Percentiles rank a stretch among this genome's conserved stretches.
These are phyloP conservation scores for Gigaspora rosea DNA, from an alignment of 192 early-diverging fungal species.

Conservation along the genomic window DNA sequence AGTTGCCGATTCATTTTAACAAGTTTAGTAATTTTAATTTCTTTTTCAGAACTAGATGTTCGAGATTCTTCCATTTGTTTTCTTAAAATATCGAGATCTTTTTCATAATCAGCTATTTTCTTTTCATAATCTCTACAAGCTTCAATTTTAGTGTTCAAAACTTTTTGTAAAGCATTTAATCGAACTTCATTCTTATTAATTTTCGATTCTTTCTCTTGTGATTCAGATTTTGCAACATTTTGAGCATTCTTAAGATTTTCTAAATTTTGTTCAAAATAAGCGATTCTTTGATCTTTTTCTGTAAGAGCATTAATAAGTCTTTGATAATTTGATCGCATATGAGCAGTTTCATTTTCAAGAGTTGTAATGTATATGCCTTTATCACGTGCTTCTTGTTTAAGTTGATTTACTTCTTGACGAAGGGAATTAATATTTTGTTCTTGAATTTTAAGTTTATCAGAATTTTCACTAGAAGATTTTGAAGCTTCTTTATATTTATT, in stretches of 20 bases:
- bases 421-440: not conserved
- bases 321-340: conserved; percentile 30
- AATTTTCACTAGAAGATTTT: not conserved
- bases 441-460: conserved; percentile 17
- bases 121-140: conserved; percentile 32
- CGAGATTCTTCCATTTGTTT: conserved; percentile 21
- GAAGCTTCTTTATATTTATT: conserved; percentile 17
- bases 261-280: conserved; percentile 24
- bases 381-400: conserved; percentile 23
- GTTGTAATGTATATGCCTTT: conserved; percentile 5
- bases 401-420: conserved; percentile 24
- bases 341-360: conserved; percentile 2
- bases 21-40: conserved; percentile 21
- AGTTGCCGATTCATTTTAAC: conserved; percentile 32
- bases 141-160: conserved; percentile 30
- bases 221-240: not conserved
- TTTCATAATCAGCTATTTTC: conserved; percentile 20
- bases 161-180: conserved; percentile 30
- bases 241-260: conserved; percentile 20
- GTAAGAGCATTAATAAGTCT: conserved; percentile 16
- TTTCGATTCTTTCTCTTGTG: conserved; percentile 10
- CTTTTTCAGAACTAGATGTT: conserved; percentile 26
- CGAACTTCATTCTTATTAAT: conserved; percentile 29
- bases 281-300: conserved; percentile 28
- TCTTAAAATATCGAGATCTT: conserved; percentile 19